Evolutionary conservation across 192 early-diverging fungal species (phyloP), one percentile per base, ranked within the genome.

Genomic region (Umbelopsis sp.): DNA sequence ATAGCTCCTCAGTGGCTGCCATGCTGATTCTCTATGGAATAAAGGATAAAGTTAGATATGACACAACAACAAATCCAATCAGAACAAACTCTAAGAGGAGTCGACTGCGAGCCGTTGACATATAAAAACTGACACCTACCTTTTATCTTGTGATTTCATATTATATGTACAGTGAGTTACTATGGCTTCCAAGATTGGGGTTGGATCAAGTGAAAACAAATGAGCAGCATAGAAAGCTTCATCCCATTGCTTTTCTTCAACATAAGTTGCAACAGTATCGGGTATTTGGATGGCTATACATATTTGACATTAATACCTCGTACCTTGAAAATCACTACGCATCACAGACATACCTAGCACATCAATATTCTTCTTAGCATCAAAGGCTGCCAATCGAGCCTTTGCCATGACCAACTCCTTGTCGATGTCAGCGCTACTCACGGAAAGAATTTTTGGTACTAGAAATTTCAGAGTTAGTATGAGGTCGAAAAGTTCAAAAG

Each of bases 151-250:
- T 35, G 30, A 61, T 35, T 61, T 61, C 55, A 61, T 61, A 30
- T 61, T 61, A 61, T 61, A 61, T 61, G 33, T 61, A 61, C 55
- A 61, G 30, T 61, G 55, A 1, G 55, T 61, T 15, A 61, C 33
- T 16, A 61, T 35, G 16, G 55, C 55, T 18, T 61, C 55, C 23
- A 61, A 35, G 11, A 61, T 61, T 4, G 55, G 55, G 10, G 7
- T 35, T 11, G 55, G 21, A 16, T 61, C 55, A 30, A 61, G 25
- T 35, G 55, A 61, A 35, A 61, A 61, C 15, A 61, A 30, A 12
- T 35, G 27, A 35, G 55, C 55, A 33, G 33, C 55, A 61, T 61
- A 61, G 25, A 61, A 61, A 35, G 55, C 55, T 1, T 61, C 55
- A 35, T 61, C 55, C 55, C 55, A 61, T 12, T 61, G 27, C 55